phyloP scores from a whole-genome alignment of 2,329 filamentous ascomycete genomes.

The Phaeophleospora eucalypticola region DNA sequence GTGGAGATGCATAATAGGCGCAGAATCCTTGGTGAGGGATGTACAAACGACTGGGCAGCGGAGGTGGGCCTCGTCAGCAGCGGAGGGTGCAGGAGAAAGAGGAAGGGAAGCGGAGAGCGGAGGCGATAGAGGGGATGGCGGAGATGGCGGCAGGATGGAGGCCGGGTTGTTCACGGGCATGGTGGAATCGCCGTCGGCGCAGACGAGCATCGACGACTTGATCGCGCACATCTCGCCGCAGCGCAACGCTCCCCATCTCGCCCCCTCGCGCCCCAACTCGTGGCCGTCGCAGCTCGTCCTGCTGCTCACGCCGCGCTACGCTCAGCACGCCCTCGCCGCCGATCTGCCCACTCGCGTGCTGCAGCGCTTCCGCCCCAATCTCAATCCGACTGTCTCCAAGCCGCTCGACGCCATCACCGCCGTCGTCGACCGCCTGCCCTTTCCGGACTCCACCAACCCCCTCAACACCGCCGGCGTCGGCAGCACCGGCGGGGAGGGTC shows the following conservation, averaged over 20 bases:
- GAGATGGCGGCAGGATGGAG: constrained; percentile 1
- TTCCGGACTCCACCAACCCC: too few species aligned
- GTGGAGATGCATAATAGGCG: too few species aligned
- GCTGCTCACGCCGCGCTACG: constrained; percentile 24
- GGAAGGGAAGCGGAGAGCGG: too few species aligned
- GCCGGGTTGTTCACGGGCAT: constrained; percentile 16
- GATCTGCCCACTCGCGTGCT: constrained; percentile 20
- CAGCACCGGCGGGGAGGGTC: constrained; percentile 29
- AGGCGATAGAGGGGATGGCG: too few species aligned
- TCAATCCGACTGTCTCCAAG: constrained; percentile 10
- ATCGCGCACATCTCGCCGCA: constrained; percentile 14
- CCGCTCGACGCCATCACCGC: constrained; percentile 25
- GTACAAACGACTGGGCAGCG: too few species aligned
- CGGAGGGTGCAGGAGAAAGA: too few species aligned
- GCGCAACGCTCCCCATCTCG: constrained; percentile 1
- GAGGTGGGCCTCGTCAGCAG: too few species aligned
- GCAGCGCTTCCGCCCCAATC: constrained; percentile 6
- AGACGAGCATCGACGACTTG: constrained; percentile 13
- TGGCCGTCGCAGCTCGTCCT: constrained; percentile 17
- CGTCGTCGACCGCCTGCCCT: constrained; percentile 30
- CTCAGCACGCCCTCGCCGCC: constrained; percentile 22
- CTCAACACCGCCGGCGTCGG: too few species aligned
- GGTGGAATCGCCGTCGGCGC: not conserved
- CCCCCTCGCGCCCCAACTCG: constrained; percentile 4
- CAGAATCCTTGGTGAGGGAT: too few species aligned